Evolutionary conservation across 2,329 filamentous ascomycete genomes (phyloP).

Genomic region (Cercospora canescens): DNA sequence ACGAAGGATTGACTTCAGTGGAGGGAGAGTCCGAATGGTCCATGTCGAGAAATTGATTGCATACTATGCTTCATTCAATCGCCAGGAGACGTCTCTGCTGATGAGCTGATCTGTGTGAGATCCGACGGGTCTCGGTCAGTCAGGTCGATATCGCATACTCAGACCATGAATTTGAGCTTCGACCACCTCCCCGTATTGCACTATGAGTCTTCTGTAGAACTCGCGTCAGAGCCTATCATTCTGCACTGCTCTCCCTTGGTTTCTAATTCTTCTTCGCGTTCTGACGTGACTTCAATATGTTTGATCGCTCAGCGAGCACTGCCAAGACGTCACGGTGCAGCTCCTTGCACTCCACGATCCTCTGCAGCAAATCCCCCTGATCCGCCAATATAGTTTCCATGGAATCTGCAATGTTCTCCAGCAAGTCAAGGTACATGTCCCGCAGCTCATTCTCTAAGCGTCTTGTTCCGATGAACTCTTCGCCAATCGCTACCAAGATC

Average conservation of each 20-base stretch:
- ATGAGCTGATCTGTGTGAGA: not conserved
- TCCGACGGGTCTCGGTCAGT: not conserved
- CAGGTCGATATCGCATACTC: not conserved
- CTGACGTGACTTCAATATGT: not conserved
- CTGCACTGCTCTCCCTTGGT: not conserved
- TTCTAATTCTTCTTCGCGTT: not conserved
- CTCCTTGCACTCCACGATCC: not conserved
- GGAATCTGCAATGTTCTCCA: not conserved
- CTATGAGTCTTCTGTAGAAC: not conserved
- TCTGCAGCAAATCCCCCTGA: not conserved
- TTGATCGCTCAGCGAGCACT: not conserved
- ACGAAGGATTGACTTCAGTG: not conserved
- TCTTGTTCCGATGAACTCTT: too few species aligned
- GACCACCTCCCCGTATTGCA: not conserved
- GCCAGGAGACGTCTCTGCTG: not conserved
- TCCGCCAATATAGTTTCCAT: not conserved
- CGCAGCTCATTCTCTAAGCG: not conserved
- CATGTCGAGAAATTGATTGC: not conserved
- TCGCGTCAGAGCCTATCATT: too few species aligned
- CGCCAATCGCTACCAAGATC: too few species aligned
- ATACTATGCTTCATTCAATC: not conserved
- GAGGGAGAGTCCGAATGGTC: not conserved
- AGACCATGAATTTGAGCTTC: not conserved
- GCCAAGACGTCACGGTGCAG: not conserved
- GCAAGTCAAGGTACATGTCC: not conserved